Conservation (phyloP, 1,284 basidiomycete genomes). For the Ustilago nuda region DNA sequence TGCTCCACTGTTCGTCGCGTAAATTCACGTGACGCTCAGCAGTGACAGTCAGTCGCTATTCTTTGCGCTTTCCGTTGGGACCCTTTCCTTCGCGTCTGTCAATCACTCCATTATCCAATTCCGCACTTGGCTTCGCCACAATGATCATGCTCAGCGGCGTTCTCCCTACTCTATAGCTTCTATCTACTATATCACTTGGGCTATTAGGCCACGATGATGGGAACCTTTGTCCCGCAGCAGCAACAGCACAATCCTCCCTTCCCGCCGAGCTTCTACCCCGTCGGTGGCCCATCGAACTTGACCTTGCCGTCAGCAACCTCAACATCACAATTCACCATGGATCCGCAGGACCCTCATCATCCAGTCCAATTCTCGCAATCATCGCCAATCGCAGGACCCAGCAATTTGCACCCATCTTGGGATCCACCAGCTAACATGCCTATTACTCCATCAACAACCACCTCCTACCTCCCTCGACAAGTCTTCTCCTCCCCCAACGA, state of each 20-base stretch:
- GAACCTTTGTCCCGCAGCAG: constrained; percentile 19
- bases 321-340: not conserved
- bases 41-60: too few relatives aligned
- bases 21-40: constrained; percentile 8
- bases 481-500: constrained; percentile 32
- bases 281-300: not conserved
- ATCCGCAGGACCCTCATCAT: not conserved
- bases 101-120: constrained; percentile 4
- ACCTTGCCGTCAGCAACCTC: not conserved
- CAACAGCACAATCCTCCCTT: not conserved
- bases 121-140: constrained; percentile 5
- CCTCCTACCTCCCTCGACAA: constrained; percentile 21
- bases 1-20: constrained; percentile 17
- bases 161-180: too few relatives aligned
- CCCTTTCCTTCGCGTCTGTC: not conserved
- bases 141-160: not conserved
- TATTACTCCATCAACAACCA: not conserved
- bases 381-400: not conserved
- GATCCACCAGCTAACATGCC: not conserved
- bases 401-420: not conserved
- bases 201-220: constrained; percentile 8
- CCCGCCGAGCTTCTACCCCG: not conserved
- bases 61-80: constrained; percentile 12
- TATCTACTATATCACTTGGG: too few relatives aligned
- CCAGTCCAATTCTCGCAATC: not conserved